phyloP scores from a whole-genome alignment of 768 basidiomycete genomes.

The Baorangia bicolor region DNA sequence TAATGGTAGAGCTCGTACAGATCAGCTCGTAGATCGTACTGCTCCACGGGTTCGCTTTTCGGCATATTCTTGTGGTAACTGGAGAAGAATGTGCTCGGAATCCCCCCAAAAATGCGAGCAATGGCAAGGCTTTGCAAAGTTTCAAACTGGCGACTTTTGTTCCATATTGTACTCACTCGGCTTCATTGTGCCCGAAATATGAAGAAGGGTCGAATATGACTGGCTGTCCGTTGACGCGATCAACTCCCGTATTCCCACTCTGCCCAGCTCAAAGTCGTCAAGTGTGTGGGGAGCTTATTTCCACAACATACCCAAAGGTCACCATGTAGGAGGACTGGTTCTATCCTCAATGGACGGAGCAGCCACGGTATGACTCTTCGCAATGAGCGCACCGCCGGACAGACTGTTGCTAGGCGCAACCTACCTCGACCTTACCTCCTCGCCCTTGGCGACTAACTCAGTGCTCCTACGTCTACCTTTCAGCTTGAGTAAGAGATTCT shows the following conservation, averaged over 20 bases:
- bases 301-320: constrained; percentile 67
- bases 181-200: constrained; percentile 79
- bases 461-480: constrained; percentile 39
- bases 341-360: constrained; percentile 52
- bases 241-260: constrained; percentile 75
- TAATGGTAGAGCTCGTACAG: constrained; percentile 84
- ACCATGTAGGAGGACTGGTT: constrained; percentile 74
- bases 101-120: constrained; percentile 77
- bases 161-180: constrained; percentile 58
- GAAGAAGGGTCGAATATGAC: constrained; percentile 79
- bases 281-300: background rate
- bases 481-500: constrained; percentile 52
- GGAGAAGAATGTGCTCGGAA: constrained; percentile 59
- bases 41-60: constrained; percentile 60
- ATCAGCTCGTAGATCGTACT: constrained; percentile 62
- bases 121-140: constrained; percentile 58
- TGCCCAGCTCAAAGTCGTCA: constrained; percentile 25
- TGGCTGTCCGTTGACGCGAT: constrained; percentile 51
- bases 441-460: constrained; percentile 51
- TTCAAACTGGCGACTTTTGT: background rate
- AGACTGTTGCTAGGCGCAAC: constrained; percentile 14
- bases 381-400: constrained; percentile 6
- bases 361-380: constrained; percentile 72
- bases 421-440: constrained; percentile 48
- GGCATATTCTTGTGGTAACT: constrained; percentile 63